Base-by-base conservation (phyloP, 2,329 filamentous ascomycete species). In the Xylariaceae sp. region DNA sequence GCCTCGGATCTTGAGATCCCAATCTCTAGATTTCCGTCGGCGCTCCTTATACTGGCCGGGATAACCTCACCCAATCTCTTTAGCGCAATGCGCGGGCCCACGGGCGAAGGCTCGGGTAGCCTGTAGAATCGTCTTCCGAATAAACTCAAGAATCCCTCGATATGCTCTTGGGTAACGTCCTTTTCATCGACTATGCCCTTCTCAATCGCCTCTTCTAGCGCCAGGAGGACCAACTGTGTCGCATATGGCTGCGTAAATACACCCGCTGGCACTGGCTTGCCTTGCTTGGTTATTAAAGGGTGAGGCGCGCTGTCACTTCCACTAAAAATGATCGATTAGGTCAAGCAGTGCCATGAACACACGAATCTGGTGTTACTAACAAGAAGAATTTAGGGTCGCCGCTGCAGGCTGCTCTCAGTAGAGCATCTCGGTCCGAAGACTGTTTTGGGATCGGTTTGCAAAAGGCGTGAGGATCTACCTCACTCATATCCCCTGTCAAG, bases 381-480 rank as follows among this genome's bases (percentile, higher is more conserved):
- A 83, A 71, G 70, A 83, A 84, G 69, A 83, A 83, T 50, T 78
- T 78, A 0, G 73, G 68, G 9, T 75, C 65, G 16, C 76, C 75
- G 37, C 69, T 71, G 15, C 74, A 66, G 1, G 74, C 76, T 1
- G 79, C 76, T 44, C 71, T 70, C 5, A 83, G 66, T n/a, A 83
- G 67, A 18, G 79, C 78, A 51, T 76, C 71, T 18, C 80, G 71
- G 65, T 90, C 87, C 18, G 78, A 77, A 0, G 88, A 85, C 34
- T 82, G 85, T 75, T 89, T 89, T 47, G 86, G 83, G 30, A 88
- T 89, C 77, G 78, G 86, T 83, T 80, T 92, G 85, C 66, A 91
- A 80, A 92, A 95, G 66, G 80, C 82, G 68, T 87, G 59, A 32
- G 60, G 61, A 18, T 84, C 82, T 76, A 86, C 87, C 53, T 73